Conservation (phyloP, 192 early-diverging fungal species). For the Dispira simplex region DNA sequence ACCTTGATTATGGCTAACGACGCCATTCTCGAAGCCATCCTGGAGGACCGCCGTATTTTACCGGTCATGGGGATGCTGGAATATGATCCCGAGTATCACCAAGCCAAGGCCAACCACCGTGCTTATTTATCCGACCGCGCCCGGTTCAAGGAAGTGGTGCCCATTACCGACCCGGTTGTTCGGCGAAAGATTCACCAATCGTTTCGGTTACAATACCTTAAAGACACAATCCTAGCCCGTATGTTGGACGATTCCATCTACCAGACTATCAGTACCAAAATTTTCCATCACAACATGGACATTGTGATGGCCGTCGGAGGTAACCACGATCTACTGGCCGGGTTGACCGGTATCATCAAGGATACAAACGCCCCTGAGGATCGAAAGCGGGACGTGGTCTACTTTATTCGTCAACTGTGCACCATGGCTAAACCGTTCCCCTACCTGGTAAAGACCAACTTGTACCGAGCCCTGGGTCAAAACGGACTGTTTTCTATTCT, state of each 20-base stretch:
- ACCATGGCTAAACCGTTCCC: slow-evolving; percentile 58
- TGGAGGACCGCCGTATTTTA: slow-evolving; percentile 61
- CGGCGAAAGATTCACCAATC: slow-evolving; percentile 71
- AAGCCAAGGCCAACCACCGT: slow-evolving; percentile 55
- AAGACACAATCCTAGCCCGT: slow-evolving; percentile 66
- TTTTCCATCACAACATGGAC: slow-evolving; percentile 73
- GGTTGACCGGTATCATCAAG: slow-evolving; percentile 52
- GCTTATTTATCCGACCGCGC: slow-evolving; percentile 42
- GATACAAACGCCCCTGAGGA: slow-evolving; percentile 23
- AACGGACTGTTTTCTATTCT: slow-evolving; percentile 70
- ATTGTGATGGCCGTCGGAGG: slow-evolving; percentile 61
- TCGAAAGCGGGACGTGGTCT: slow-evolving; percentile 56
- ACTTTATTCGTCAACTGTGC: slow-evolving; percentile 71
- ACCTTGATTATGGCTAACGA: slow-evolving; percentile 72
- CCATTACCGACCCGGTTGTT: slow-evolving; percentile 53
- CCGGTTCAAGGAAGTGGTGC: slow-evolving; percentile 60
- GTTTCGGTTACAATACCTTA: slow-evolving; percentile 74
- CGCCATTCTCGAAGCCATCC: slow-evolving; percentile 51
- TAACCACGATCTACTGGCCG: slow-evolving; percentile 47
- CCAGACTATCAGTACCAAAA: slow-evolving; percentile 53
- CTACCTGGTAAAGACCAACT: slow-evolving; percentile 30
- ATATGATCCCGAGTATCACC: slow-evolving; percentile 65
- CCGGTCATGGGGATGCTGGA: slow-evolving; percentile 71
- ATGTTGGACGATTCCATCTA: slow-evolving; percentile 62
- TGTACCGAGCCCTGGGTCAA: slow-evolving; percentile 53